Base-by-base conservation (phyloP, 2,329 filamentous ascomycete species). In the Neofusicoccum umdonicola region DNA sequence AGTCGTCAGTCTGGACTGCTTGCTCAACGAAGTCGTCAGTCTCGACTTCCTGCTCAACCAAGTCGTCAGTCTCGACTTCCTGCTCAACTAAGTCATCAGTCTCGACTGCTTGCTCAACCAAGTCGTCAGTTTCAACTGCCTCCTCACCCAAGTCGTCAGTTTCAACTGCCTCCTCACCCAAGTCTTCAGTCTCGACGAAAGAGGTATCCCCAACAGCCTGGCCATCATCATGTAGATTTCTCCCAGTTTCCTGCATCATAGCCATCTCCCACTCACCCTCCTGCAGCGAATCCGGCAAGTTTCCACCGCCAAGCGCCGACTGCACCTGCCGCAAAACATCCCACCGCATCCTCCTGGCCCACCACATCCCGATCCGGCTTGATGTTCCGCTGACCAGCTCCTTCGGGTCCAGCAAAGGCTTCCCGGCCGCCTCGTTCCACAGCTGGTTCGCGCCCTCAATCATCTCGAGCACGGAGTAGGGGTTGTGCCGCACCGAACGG, bases 381-480 rank as follows among this genome's bases (percentile, higher is more conserved):
- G 27, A 5, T n/a, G n/a, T 8, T 5, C 56, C 56, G 34, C 42
- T 37, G 4, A 48, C 31, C 56, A 60, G 13, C 42, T 60, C 42
- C 17, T n/a, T 39, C 15, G 56, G 42, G 37, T 63, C 61, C 13
- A 63, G 34, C 41, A 63, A 42, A 4, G 31, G 50, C n/a, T 47
- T 39, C 12, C 35, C 41, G 2, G 39, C n/a, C 13, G 3, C 31
- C 6, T 47, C 42, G 4, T 3, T 35, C 56, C 42, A 63, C 3
- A 54, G 2, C 31, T 31, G 17, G 12, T 63, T 63, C 17, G 50
- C 61, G 12, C 5, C 37, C 13, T 47, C 27, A 15, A 63, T 37
- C 61, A 63, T 63, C 27, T 56, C 47, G 2, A 45, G 41, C 31
- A 63, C 6, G 3, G 61, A 45, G 41, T 63, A 56, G 3, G 34